Evolutionary conservation across 129 eudicot genomes (phyloP), one percentile per base, ranked within the genome.

Genomic region (Oenanthe sinensis): DNA sequence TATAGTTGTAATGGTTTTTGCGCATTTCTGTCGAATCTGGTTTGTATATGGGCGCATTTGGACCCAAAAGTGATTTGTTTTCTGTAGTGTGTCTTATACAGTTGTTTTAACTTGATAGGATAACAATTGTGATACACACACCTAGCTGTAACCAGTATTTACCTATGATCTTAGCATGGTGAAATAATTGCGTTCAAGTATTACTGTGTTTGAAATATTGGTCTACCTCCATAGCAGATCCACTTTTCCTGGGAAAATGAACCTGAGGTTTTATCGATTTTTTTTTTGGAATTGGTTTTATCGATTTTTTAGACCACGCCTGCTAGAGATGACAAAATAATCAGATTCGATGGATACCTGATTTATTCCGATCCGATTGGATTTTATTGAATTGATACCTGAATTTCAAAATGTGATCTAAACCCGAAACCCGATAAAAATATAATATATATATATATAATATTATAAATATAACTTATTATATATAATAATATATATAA

Each of bases 11-110:
- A 33, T 67, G 40, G 30, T 30, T 30, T 67, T 67, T 67, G 22
- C 43, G 33, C 10, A 67, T 30, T 30, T 67, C 17, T 1, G 72
- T 67, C 1, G 43, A 67, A 60, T 24, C 68, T 60, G 68, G 68
- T 60, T 60, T 60, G 68, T 60, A 60, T 60, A 60, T 60, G 68
- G 68, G 68, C 33, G 5, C 6, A n/a, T n/a, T 9, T 60, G 68
- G 68, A 60, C 68, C 68, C 68, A 60, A n/a, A 24, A 60, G 68
- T 60, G 36, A 24, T 60, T 60, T 24, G 68, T 60, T 60, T 60
- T 60, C 68, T n/a, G 33, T n/a, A 60, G 33, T 52, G 5, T 58
- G 33, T 60, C 24, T 3, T 55, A 55, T 22, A 55, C 65, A 55
- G 28, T 55, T 55, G 65, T 55, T 55, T 55, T 55, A 28, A 24